phyloP scores from a whole-genome alignment of 2,329 filamentous ascomycete genomes.

The Ophiostoma triangulosporum region DNA sequence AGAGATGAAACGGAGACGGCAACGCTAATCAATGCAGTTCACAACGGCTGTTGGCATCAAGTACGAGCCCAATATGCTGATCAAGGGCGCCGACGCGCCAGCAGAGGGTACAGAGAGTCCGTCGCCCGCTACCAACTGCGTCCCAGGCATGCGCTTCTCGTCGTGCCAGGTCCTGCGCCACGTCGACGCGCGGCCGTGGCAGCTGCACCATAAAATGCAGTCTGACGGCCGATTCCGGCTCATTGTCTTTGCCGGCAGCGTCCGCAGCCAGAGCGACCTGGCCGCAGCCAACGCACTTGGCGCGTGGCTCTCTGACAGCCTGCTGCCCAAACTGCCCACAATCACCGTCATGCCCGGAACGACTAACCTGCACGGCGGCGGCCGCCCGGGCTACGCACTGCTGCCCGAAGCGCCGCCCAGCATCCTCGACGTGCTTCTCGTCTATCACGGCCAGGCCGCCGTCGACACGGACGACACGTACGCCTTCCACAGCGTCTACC shows the following conservation, averaged over 20 bases:
- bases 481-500: conserved; percentile 36
- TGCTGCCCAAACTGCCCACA: conserved; percentile 22
- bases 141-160: conserved; percentile 43
- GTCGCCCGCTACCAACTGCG: conserved; percentile 30
- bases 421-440: conserved; percentile 43
- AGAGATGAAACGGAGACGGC: too few species aligned
- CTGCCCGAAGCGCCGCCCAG: background rate
- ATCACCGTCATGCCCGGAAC: conserved; percentile 21
- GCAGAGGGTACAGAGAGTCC: conserved; percentile 20
- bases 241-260: conserved; percentile 40
- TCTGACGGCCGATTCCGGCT: conserved; percentile 46
- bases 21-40: background rate
- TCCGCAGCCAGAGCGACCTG: conserved; percentile 1
- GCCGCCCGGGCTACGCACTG: conserved; percentile 1
- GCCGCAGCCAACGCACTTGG: conserved; percentile 31
- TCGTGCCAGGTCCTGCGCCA: conserved; percentile 48
- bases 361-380: conserved; percentile 13
- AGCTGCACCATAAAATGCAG: conserved; percentile 42
- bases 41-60: conserved; percentile 7
- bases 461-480: background rate
- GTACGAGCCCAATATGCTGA: conserved; percentile 8
- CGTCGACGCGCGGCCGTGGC: conserved; percentile 39
- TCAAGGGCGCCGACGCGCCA: background rate
- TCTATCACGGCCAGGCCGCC: conserved; percentile 37
- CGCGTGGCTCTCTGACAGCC: conserved; percentile 24